phyloP scores from a whole-genome alignment of 352 stramenopile genomes.

The Thraustochytrium sp. region DNA sequence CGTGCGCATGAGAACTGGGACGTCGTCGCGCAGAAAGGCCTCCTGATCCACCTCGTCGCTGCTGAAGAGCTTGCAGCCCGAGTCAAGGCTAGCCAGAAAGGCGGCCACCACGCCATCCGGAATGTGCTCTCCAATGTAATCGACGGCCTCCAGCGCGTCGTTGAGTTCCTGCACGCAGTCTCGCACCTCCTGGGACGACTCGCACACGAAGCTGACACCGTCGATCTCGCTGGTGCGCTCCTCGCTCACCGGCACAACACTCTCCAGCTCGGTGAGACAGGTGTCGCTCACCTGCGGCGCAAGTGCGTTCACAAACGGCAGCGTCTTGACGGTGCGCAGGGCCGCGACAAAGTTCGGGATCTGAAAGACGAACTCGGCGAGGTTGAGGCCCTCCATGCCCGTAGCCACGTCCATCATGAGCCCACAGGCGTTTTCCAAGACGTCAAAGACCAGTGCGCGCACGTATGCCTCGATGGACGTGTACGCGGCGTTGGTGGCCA shows the following conservation, averaged over 20 bases:
- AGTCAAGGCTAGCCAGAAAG: conserved; percentile 9
- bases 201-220: background rate
- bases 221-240: background rate
- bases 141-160: background rate
- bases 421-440: background rate
- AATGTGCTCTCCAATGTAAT: conserved; percentile 1
- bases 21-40: background rate
- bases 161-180: conserved; percentile 19
- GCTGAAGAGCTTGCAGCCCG: background rate
- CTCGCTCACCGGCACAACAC: background rate
- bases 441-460: background rate
- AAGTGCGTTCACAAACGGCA: background rate
- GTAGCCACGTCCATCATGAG: background rate
- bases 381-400: conserved; percentile 17
- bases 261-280: background rate
- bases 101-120: conserved; percentile 6
- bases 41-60: background rate
- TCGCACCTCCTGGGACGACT: background rate
- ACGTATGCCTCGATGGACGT: background rate
- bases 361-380: conserved; percentile 5
- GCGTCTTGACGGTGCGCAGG: background rate
- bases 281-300: background rate
- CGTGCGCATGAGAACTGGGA: conserved; percentile 8
- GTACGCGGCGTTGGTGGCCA: background rate
- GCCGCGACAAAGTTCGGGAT: conserved; percentile 20